Conservation (phyloP, 2,329 filamentous ascomycete species). For the Alternaria panax region DNA sequence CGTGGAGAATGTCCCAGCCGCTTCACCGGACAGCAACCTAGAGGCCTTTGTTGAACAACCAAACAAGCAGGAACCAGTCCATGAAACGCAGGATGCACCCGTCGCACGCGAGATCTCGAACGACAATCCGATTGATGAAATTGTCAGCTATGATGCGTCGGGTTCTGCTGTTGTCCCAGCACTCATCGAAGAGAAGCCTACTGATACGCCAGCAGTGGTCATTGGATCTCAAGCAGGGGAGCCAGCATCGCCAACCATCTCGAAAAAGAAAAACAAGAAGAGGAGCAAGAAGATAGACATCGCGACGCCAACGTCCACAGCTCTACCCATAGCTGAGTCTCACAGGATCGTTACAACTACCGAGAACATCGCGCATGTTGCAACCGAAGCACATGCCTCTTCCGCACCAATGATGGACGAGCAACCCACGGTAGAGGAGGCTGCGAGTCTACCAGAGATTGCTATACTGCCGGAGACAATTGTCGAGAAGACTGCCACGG, state of each 20-base stretch:
- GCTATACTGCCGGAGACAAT: conserved; percentile 1
- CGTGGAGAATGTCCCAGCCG: conserved; percentile 6
- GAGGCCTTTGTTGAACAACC: conserved; percentile 2
- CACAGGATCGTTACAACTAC: not conserved
- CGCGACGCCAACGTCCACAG: conserved; percentile 19
- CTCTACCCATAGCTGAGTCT: conserved; percentile 9
- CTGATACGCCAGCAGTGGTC: conserved; percentile 17
- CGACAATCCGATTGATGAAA: not conserved
- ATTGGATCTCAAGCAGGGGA: conserved; percentile 13
- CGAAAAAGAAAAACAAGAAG: conserved; percentile 37
- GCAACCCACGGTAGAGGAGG: conserved; percentile 7
- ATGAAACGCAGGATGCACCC: not conserved
- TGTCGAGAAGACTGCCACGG: conserved; percentile 3
- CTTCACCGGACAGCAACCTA: not conserved
- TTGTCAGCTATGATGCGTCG: not conserved
- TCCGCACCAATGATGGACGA: not conserved
- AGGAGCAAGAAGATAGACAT: conserved; percentile 34
- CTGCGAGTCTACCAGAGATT: conserved; percentile 1
- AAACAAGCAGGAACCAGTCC: not conserved
- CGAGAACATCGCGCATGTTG: not conserved
- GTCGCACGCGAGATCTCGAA: not conserved
- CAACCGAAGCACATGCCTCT: not conserved
- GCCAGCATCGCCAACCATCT: conserved; percentile 8
- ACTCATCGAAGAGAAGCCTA: conserved; percentile 1
- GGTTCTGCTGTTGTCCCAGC: not conserved